Evolutionary conservation across 331 rosid genomes (phyloP), one percentile per base, ranked within the genome.

Genomic region (Quercus tomentella): DNA sequence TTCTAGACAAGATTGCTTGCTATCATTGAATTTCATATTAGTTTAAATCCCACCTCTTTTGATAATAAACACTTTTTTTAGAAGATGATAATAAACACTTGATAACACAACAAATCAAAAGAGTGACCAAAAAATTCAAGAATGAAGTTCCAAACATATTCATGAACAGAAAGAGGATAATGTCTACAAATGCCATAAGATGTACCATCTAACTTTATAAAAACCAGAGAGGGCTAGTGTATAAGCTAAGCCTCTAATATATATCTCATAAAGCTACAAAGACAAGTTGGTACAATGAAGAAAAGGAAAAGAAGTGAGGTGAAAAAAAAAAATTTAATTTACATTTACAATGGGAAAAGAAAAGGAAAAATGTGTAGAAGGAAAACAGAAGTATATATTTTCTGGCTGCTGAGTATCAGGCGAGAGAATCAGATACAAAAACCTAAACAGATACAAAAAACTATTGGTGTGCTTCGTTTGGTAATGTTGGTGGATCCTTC

Each of bases 401-500:
- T 51, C 12, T 2, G 68, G 68, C 60, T 31, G 75, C 55, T 33
- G 3, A 1, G 25, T 0, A 55, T 62, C 52, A 65, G 22, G 70
- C 30, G 52, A 54, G 70, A 35, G 66, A 58, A 26, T 22, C 58
- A 60, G 23, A 63, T 56, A 6, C 62, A 49, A 28, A 41, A 28
- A 4, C 10, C 10, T 0, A 58, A 43, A 35, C 58, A 60, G 20
- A 63, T 26, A 6, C 62, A 49, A 63, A 43, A 22, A 4, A 68
- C 89, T 90, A 95, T 6, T 86, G 91, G 45, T 80, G 81, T 45
- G 78, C 51, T 80, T 93, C 87, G 76, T 91, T 88, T 22, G 97
- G 98, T 78, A 93, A 18, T 21, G 89, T 90, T 74, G 89, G 97
- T 65, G 68, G 91, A 22, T 88, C 82, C 87, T 86, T 93, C 83